Base-by-base conservation (phyloP, 495 filamentous ascomycete species). In the Trichoderma asperelloides region DNA sequence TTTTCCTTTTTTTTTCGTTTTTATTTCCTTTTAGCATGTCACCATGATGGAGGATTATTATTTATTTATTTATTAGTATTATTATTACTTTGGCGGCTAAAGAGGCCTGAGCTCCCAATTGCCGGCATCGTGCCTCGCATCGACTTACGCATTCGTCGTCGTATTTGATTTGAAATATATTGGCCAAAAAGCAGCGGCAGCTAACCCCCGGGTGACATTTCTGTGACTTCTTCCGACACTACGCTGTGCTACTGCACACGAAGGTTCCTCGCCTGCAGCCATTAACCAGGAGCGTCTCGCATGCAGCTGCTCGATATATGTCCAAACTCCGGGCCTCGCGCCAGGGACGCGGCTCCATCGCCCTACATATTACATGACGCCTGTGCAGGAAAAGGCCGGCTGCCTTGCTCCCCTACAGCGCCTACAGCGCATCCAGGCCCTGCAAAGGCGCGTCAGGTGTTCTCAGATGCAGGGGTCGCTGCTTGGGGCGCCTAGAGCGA, bases 371-470 rank as follows among this genome's bases (percentile, higher is more conserved):
- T 40, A 40, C 39, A 40, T 40, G 39, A 40, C 12, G 5, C 39
- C 39, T 5, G 18, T 18, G 12, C 41, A 15, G 18, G 4, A 45
- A 45, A 16, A 2, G 41, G 13, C 12, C 41, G 16, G 47, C 47
- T 21, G n/a, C 18, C 47, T 51, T n/a, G 47, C 47, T 51, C 55
- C 55, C 55, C 11, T 60, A 30, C 55, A 60, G 55, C 25, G 55
- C 55, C 8, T 60, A 27, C 55, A 60, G 55, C 27, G 55, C 55
- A 30, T 60, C 23, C 55, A 60, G 23, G 23, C 55, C 55, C 55
- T 60, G 55, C 11, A 60, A 18, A 60, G n/a, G 55, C 55, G 55
- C 55, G 55, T 60, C 55, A 60, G 55, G 55, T 60, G 55, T 30
- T 60, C 49, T 23, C 55, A 60, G 27, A 12, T 60, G 28, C 55